Base-by-base conservation (phyloP, 257 asterid species). In the Handroanthus guayacan region DNA sequence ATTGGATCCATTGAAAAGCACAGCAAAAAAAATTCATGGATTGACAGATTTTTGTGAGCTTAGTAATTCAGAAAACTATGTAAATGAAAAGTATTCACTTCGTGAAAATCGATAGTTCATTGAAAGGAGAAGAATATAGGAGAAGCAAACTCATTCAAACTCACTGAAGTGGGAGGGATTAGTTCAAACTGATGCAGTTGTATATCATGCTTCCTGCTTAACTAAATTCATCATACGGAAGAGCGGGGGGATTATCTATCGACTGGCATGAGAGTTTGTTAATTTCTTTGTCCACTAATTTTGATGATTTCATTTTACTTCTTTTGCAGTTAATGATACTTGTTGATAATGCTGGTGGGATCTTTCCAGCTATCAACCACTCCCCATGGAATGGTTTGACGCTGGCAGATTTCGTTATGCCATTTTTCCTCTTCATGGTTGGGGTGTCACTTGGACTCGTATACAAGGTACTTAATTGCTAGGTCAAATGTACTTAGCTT, bases 361-460 rank as follows among this genome's bases (percentile, higher is more conserved):
- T 88, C 45, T 62, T 88, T 50, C 96, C 96, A 41, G 61, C 85
- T 52, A 90, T 90, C 80, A 90, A 88, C 81, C 96, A 90, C 73
- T 87, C 96, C 16, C 96, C 94, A 9, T 90, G 96, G 96, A 74
- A 86, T 57, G 96, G 96, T 52, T 67, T 88, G 82, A 90, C 96
- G 31, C 83, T 90, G 37, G 96, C 96, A 3, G 96, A 90, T 86
- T 78, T 87, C 54, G 96, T 90, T 61, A 87, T 90, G 92, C 96
- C 96, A 16, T 87, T 90, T 86, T 90, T 90, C 81, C 90, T 90
- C 67, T 90, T 88, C 78, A 87, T 89, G 87, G 96, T 88, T 78
- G 96, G 96, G 36, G 81, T 88, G 39, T 88, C 96, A 9, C 88
- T 90, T 74, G 92, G 81, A 62, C 94, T 90, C 67, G 94, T 84